Conservation (phyloP, 2,329 filamentous ascomycete species). For the Fusarium oxysporum region DNA sequence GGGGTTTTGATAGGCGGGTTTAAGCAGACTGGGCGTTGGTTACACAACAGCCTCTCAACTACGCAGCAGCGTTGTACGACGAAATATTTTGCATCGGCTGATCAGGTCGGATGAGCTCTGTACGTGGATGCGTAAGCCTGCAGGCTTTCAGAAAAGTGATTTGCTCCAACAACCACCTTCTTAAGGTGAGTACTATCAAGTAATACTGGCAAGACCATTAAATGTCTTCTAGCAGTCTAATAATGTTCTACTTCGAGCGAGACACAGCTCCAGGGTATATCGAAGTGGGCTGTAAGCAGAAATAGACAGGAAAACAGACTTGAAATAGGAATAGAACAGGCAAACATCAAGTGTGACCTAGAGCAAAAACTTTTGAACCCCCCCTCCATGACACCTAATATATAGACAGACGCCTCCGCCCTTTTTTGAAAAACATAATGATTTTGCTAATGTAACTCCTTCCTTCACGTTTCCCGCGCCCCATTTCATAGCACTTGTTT, state of each 20-base stretch:
- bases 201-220: conserved; percentile 1
- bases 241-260: conserved; percentile 7
- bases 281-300: conserved; percentile 16
- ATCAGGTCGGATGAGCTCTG: conserved; percentile 5
- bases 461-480: neutral
- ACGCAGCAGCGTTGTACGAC: conserved; percentile 10
- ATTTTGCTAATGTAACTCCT: conserved; percentile 30
- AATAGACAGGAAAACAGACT: conserved; percentile 11
- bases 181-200: neutral
- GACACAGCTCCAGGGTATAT: conserved; percentile 20
- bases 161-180: neutral
- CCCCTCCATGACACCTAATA: conserved; percentile 36
- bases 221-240: conserved; percentile 8
- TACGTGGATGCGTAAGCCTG: neutral
- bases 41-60: conserved; percentile 19
- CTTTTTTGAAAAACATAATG: conserved; percentile 13
- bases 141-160: neutral
- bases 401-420: conserved; percentile 47
- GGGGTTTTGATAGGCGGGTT: neutral
- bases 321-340: conserved; percentile 13
- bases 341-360: conserved; percentile 34
- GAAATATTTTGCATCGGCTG: conserved; percentile 12
- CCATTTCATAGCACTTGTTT: neutral
- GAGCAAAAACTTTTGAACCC: conserved; percentile 44
- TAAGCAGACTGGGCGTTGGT: conserved; percentile 18